Conservation (phyloP, 768 basidiomycete species). For the Trametes elegans region DNA sequence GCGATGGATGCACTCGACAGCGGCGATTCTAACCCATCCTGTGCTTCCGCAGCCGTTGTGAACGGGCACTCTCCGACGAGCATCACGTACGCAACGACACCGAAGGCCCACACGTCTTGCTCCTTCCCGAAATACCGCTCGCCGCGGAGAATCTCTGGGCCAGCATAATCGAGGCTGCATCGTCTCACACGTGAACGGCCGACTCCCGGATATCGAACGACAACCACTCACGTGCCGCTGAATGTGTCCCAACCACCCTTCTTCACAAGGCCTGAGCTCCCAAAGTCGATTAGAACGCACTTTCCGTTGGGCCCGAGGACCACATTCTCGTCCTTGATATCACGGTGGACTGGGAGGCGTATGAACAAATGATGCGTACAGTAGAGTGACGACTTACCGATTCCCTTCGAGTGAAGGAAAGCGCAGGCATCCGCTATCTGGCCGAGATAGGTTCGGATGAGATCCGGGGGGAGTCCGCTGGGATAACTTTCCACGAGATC, state of each 20-base stretch:
- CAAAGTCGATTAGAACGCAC: slow-evolving; percentile 96
- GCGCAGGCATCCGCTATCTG: slow-evolving; percentile 90
- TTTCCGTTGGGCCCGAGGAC: slow-evolving; percentile 77
- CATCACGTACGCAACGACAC: slow-evolving; percentile 94
- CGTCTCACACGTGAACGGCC: slow-evolving; percentile 19
- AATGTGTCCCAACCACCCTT: slow-evolving; percentile 89
- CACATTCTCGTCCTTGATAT: slow-evolving; percentile 98
- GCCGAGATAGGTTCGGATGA: slow-evolving; percentile 81
- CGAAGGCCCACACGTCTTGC: slow-evolving; percentile 98
- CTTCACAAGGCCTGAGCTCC: slow-evolving; percentile 84
- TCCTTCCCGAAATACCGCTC: slow-evolving; percentile 95
- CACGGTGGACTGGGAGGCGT: slow-evolving; percentile 75
- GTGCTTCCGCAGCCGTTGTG: slow-evolving; percentile 86
- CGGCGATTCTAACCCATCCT: slow-evolving; percentile 75
- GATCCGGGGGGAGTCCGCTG: slow-evolving; percentile 71
- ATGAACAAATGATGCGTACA: neutral
- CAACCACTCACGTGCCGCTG: slow-evolving; percentile 78
- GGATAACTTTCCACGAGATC: slow-evolving; percentile 92
- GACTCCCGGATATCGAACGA: neutral
- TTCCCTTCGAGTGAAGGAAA: slow-evolving; percentile 89
- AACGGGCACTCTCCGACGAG: slow-evolving; percentile 91
- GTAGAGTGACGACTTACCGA: slow-evolving; percentile 54
- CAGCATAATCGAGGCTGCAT: slow-evolving; percentile 85
- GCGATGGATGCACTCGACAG: slow-evolving; percentile 75
- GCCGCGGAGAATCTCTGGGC: slow-evolving; percentile 93